Base-by-base conservation (phyloP, 2,329 filamentous ascomycete species). In the Leptographium wingfieldii region DNA sequence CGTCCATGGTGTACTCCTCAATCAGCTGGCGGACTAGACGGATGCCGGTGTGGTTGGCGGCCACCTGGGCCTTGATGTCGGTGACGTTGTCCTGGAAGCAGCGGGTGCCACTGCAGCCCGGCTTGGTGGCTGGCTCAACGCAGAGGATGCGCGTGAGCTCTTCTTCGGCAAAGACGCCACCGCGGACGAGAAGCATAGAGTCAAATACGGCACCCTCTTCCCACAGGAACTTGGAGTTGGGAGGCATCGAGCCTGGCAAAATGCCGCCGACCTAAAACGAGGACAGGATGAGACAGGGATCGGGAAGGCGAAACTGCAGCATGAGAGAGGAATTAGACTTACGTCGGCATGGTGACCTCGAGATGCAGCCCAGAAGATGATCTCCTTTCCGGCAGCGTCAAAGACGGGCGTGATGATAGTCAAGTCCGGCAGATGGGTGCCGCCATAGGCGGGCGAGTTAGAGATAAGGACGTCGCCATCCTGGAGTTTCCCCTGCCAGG, bases 321-420 rank as follows among this genome's bases (percentile, higher is more conserved):
- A 48, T 19, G 43, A 14, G 43, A 48, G 19, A n/a, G 22, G 7
- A 10, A 3, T n/a, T 16, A 53, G 29, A 29, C 53, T 25, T 43
- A 51, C 40, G 67, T 94, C 88, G 10, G 88, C 88, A 66, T 92
- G 88, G 68, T 94, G 88, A 0, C 88, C 88, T 43, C 88, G 80
- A 2, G 86, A 90, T 0, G 88, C 88, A 1, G 90, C 87, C 63
- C 90, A 92, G 72, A 92, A 92, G 57, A 91, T 79, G 61, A 92
- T 91, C 22, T 86, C 59, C 85, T 81, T 1, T 83, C 29, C 84
- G 27, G 70, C 69, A 19, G 70, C 68, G 62, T 83, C 83, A 70
- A 92, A 92, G 1, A 88, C 87, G 0, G 88, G 88, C 19, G 88
- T 92, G 58, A 90, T 79, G 25, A 91, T 84, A 0, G 88, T 94